phyloP scores from a whole-genome alignment of 306 rosid genomes.

The Ormosia semicastrata region DNA sequence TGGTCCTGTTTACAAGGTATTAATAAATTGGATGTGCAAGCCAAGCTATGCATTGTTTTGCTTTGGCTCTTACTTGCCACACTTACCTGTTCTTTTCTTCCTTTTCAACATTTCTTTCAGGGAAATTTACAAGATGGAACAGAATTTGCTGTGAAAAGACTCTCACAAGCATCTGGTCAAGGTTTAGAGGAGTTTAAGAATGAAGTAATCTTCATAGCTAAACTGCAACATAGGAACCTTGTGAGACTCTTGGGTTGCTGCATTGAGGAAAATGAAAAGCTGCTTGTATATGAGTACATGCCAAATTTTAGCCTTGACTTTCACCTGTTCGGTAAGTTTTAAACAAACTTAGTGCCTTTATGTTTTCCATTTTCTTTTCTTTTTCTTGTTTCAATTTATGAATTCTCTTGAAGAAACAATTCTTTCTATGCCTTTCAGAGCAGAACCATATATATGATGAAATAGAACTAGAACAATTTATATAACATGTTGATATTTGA shows the following conservation, averaged over 20 bases:
- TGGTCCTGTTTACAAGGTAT: conserved; percentile 46
- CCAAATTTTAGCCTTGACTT: conserved; percentile 51
- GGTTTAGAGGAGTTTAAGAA: conserved; percentile 60
- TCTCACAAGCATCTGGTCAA: conserved; percentile 54
- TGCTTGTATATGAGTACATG: conserved; percentile 63
- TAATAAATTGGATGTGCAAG: neutral
- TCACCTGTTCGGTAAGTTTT: conserved; percentile 47
- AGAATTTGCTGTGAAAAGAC: conserved; percentile 60
- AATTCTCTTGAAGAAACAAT: neutral
- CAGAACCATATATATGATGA: neutral
- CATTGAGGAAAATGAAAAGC: conserved; percentile 54
- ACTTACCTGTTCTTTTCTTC: neutral
- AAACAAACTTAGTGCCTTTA: neutral
- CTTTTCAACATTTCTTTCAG: conserved; percentile 30
- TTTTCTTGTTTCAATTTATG: neutral
- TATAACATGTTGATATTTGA: neutral
- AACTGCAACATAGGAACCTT: conserved; percentile 64
- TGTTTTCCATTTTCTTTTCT: neutral
- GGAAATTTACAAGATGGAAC: conserved; percentile 54
- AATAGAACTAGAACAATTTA: neutral
- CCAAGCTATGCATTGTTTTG: neutral
- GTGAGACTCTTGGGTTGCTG: conserved; percentile 63
- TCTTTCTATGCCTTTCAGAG: neutral
- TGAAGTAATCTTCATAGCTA: conserved; percentile 56
- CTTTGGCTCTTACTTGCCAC: neutral